phyloP scores from a whole-genome alignment of 2,329 filamentous ascomycete genomes.

The Apiospora saccharicola region DNA sequence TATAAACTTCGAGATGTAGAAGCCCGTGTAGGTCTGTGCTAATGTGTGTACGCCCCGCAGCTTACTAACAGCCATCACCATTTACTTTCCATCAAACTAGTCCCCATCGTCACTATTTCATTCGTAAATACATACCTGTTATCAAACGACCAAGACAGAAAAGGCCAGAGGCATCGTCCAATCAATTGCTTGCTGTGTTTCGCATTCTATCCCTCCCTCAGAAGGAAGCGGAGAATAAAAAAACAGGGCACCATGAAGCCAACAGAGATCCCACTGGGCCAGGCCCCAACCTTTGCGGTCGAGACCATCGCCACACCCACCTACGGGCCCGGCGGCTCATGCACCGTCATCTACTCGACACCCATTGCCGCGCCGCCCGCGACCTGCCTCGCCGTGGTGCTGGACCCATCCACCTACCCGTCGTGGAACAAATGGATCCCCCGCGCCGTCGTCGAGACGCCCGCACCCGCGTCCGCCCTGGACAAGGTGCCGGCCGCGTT shows the following conservation, averaged over 20 bases:
- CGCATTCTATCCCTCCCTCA: neutral
- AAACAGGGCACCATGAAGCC: constrained; percentile 27
- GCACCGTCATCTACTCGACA: constrained; percentile 42
- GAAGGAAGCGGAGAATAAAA: neutral
- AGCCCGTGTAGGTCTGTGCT: neutral
- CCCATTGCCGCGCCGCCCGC: constrained; percentile 44
- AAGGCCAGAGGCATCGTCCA: too few relatives aligned
- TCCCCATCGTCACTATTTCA: neutral
- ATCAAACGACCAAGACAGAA: neutral
- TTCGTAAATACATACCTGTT: neutral
- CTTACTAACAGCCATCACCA: neutral
- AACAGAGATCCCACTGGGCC: constrained; percentile 30
- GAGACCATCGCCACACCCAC: constrained; percentile 41
- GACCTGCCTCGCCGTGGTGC: constrained; percentile 40
- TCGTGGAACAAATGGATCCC: constrained; percentile 48
- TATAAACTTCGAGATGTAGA: neutral
- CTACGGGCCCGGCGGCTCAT: constrained; percentile 40
- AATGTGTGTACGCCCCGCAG: neutral
- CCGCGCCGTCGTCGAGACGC: constrained; percentile 37
- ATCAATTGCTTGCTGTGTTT: neutral
- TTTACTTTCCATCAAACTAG: neutral
- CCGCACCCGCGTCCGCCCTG: constrained; percentile 23
- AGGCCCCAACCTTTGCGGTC: constrained; percentile 29
- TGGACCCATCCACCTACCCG: constrained; percentile 43
- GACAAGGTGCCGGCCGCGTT: constrained; percentile 30